Base-by-base conservation (phyloP, 345 rosid species). In the Hibiscus syriacus region DNA sequence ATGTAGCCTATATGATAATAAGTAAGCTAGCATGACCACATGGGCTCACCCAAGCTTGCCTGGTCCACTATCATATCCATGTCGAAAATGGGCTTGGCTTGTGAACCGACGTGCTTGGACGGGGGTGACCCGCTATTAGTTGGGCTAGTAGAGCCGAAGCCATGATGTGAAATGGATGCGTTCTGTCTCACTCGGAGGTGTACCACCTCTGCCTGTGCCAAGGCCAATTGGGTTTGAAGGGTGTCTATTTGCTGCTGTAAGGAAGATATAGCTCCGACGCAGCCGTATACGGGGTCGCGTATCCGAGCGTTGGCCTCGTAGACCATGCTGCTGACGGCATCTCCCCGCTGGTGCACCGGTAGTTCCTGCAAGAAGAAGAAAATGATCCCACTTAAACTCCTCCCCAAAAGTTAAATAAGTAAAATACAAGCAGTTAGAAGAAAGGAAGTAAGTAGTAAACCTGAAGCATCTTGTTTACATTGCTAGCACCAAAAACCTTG, bases 391-490 rank as follows among this genome's bases (percentile, higher is more conserved):
- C 4, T 46, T 46, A 5, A 49, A 7, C 11, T 49, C 10, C 17
- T 4, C 57, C 57, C 29, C 10, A 53, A n/a, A 3, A 43, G n/a
- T 53, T 3, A 50, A 20, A 22, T 17, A 10, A 49, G 1, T 12
- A n/a, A 6, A 6, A 5, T 6, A 3, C 1, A 32, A n/a, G 7
- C 2, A 4, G 22, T 17, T 11, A 1, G 6, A n/a, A 29, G 23
- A 3, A n/a, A n/a, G n/a, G n/a, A 38, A 5, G 2, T 0, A 20
- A n/a, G 9, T 17, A 3, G 6, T 43, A 6, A 81, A 81, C 98
- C 98, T 92, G 98, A 66, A 89, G 81, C 98, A 92, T 92, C 83
- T 92, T 92, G 85, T 81, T 87, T 80, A 92, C 92, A 80, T 92
- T 89, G 78, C 96, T 92, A 54, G 98, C 96, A 6, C 96, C 96